Evolutionary conservation across 768 basidiomycete species (phyloP), one percentile per base, ranked within the genome.

Genomic region (Lentinula sp.): DNA sequence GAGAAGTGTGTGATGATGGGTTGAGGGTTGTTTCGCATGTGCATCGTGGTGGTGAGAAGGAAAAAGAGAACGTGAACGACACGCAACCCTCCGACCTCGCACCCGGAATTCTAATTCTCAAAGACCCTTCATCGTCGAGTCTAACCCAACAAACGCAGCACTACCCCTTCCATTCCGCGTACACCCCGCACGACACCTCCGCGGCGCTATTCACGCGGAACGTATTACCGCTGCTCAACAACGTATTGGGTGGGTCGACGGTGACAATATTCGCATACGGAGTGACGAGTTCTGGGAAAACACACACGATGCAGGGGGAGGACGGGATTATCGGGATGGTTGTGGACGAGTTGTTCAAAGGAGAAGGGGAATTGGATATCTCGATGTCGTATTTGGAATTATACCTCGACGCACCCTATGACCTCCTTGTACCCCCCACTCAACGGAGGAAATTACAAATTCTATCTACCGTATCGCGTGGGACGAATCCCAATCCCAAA

Each of bases 241-340:
- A 37, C 15, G 59, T 52, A n/a, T 28, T 51, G 20, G 8, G 23
- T 6, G 59, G 59, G 5, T 49, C 36, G 28, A 93, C 88, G 5
- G 86, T 92, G 3, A 93, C 92, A 10, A 85, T 95, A 12, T 94
- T 95, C 64, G 90, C 91, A 0, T 95, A 95, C 72, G 93, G 93
- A 6, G 93, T 95, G 12, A 95, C 92, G 10, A 93, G 91, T 1
- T 92, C 90, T 5, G 93, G 93, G 16, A 95, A 94, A 77, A 95
- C 93, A 0, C 85, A 93, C 71, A 95, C 94, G 0, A 95, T 96
- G 91, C 93, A 95, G 73, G 93, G 94, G 39, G 54, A 77, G 1
- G 80, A 91, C 35, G 93, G 94, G 0, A 86, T 95, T 60, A 95
- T 95, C 65, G 91, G 91, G 18, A 81, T 91, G 36, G 85, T 86